Conservation (phyloP, 345 rosid genomes). For the Rhizophora mangle region DNA sequence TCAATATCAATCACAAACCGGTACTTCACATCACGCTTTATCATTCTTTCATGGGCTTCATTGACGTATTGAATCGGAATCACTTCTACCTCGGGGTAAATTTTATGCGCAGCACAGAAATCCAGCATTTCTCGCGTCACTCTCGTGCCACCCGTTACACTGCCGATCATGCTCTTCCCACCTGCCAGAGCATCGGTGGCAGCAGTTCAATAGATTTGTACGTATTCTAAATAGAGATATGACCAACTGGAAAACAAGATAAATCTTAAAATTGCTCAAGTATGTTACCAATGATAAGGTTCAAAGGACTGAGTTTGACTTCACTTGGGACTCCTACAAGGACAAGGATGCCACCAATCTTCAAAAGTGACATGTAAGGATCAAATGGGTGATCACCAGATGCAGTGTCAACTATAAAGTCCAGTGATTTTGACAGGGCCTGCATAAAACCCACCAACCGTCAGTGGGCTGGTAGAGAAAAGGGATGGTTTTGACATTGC, state of each 20-base stretch:
- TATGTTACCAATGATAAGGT: constrained; percentile 50
- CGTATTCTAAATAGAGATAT: background rate
- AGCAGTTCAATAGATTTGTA: background rate
- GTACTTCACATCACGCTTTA: constrained; percentile 70
- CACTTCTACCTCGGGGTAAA: constrained; percentile 69
- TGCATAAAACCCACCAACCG: constrained; percentile 19
- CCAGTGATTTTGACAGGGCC: constrained; percentile 60
- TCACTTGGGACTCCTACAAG: constrained; percentile 83
- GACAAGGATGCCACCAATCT: constrained; percentile 57
- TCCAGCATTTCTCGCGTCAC: constrained; percentile 76
- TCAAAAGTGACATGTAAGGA: constrained; percentile 72
- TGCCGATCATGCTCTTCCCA: constrained; percentile 58
- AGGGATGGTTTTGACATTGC: background rate
- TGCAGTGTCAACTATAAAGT: constrained; percentile 80
- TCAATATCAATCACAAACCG: constrained; percentile 80
- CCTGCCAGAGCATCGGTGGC: constrained; percentile 40
- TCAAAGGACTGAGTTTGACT: constrained; percentile 73
- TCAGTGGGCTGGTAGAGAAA: background rate
- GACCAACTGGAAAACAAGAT: background rate
- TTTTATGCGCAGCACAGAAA: constrained; percentile 62
- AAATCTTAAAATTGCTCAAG: background rate
- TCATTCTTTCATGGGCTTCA: constrained; percentile 77
- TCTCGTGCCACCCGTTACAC: constrained; percentile 65
- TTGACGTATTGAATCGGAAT: constrained; percentile 63
- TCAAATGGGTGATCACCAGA: constrained; percentile 89